A percentile compares a stretch with the other conserved stretches of the same genome.
Evolutionary conservation across 2,329 filamentous ascomycete genomes (phyloP).

Genomic region (Claviceps arundinis): DNA sequence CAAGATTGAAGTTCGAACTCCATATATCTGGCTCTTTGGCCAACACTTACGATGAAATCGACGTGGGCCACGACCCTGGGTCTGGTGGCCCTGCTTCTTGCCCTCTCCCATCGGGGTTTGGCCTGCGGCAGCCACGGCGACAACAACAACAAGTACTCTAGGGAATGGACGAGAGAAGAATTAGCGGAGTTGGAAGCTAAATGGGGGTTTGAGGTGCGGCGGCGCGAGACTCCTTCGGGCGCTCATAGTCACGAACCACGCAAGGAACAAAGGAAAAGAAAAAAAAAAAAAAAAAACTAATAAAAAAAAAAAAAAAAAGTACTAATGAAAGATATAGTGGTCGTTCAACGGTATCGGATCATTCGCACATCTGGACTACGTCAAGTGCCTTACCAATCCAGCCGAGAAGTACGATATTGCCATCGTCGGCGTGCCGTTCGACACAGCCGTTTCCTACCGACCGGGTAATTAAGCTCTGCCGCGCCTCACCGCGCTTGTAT

Average conservation of each 20-base stretch:
- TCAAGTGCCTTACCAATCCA: constrained; percentile 56
- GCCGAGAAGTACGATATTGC: constrained; percentile 55
- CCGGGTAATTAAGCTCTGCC: constrained; percentile 33
- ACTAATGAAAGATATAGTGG: constrained; percentile 16
- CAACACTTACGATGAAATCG: not conserved
- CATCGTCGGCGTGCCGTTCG: constrained; percentile 60
- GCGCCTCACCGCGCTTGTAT: not conserved
- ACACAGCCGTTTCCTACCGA: constrained; percentile 59
- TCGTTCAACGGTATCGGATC: constrained; percentile 59
- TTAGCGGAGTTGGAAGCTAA: constrained; percentile 40
- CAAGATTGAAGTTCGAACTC: too few species aligned
- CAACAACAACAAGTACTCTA: constrained; percentile 25
- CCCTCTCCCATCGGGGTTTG: not conserved
- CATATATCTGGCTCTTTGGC: too few species aligned
- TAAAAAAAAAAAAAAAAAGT: not conserved
- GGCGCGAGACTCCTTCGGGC: too few species aligned
- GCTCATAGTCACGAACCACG: too few species aligned
- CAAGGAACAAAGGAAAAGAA: not conserved
- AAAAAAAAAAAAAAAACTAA: not conserved
- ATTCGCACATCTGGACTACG: constrained; percentile 58
- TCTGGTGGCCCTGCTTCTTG: not conserved
- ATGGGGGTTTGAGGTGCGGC: constrained; percentile 41
- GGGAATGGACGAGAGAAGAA: constrained; percentile 35
- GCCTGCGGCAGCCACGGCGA: constrained; percentile 11
- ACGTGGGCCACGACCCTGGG: not conserved